Evolutionary conservation across 192 early-diverging fungal genomes (phyloP).

Genomic region (Lobosporangium transversale): DNA sequence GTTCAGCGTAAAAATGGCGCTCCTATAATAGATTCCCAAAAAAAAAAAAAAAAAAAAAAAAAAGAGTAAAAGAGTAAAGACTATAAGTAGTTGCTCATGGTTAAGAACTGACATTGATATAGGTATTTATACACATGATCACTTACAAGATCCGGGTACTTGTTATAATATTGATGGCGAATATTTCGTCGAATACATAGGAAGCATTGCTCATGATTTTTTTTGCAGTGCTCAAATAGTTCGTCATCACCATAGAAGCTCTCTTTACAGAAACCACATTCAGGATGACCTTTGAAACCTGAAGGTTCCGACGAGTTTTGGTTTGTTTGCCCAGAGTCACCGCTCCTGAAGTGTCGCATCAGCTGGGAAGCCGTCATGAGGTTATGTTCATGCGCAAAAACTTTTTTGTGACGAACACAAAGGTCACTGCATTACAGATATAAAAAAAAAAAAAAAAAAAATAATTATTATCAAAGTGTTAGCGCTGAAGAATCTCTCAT

Average conservation of each 20-base stretch:
- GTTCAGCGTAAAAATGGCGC: slow-evolving; percentile 83
- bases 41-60: slow-evolving; percentile 1
- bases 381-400: slow-evolving; percentile 93
- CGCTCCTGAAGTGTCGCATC: slow-evolving; percentile 77
- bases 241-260: slow-evolving; percentile 93
- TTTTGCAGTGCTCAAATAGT: slow-evolving; percentile 93
- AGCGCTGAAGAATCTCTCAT: no score
- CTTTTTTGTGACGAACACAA: slow-evolving; percentile 89
- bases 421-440: no score
- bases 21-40: slow-evolving; percentile 49
- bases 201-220: slow-evolving; percentile 95
- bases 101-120: neutral
- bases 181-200: slow-evolving; percentile 80
- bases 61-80: no score
- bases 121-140: neutral
- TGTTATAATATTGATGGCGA: slow-evolving; percentile 86
- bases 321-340: slow-evolving; percentile 62
- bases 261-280: slow-evolving; percentile 88
- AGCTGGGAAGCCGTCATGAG: slow-evolving; percentile 84
- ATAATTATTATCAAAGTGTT: neutral
- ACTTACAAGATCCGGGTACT: slow-evolving; percentile 83
- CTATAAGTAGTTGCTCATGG: neutral
- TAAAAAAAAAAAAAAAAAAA: slow-evolving; percentile 1
- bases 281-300: slow-evolving; percentile 86
- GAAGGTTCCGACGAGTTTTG: slow-evolving; percentile 62